Percentiles rank a stretch among this genome's conserved stretches.
Conservation (phyloP, 176 grass and related monocot species). For the Musa beccarii region DNA sequence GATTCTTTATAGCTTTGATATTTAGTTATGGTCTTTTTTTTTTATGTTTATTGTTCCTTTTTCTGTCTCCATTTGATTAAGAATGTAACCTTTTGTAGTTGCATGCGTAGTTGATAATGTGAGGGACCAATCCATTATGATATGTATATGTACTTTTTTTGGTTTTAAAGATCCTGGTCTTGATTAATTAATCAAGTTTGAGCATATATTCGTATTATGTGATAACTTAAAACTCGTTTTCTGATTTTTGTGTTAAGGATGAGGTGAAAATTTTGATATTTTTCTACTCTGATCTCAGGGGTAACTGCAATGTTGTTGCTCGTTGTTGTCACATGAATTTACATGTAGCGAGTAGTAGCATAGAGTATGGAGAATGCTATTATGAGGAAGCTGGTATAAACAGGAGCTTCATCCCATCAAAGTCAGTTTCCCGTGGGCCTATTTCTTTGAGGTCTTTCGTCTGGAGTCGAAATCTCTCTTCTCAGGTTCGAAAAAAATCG, state of each 20-base stretch:
- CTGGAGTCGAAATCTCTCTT: slow-evolving; percentile 51
- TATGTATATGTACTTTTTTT: not conserved
- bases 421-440: slow-evolving; percentile 4
- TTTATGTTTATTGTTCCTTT: too few relatives aligned
- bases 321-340: slow-evolving; percentile 19
- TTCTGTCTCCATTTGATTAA: too few relatives aligned
- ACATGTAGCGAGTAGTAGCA: slow-evolving; percentile 13
- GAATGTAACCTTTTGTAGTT: too few relatives aligned
- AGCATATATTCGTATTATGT: not conserved
- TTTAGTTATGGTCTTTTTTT: too few relatives aligned
- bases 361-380: slow-evolving; percentile 25
- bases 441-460: slow-evolving; percentile 22
- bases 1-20: too few relatives aligned
- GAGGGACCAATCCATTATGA: too few relatives aligned
- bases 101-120: too few relatives aligned
- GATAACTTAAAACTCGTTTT: not conserved
- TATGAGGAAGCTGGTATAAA: slow-evolving; percentile 14
- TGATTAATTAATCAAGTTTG: not conserved
- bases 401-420: slow-evolving; percentile 24
- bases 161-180: not conserved
- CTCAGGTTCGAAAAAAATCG: slow-evolving; percentile 43
- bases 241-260: not conserved
- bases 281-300: slow-evolving; percentile 23
- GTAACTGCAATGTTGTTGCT: slow-evolving; percentile 20
- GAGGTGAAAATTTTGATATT: not conserved